Percentiles rank a stretch among this genome's conserved stretches.
Conservation (phyloP, 306 rosid genomes). For the Prunus armeniaca region DNA sequence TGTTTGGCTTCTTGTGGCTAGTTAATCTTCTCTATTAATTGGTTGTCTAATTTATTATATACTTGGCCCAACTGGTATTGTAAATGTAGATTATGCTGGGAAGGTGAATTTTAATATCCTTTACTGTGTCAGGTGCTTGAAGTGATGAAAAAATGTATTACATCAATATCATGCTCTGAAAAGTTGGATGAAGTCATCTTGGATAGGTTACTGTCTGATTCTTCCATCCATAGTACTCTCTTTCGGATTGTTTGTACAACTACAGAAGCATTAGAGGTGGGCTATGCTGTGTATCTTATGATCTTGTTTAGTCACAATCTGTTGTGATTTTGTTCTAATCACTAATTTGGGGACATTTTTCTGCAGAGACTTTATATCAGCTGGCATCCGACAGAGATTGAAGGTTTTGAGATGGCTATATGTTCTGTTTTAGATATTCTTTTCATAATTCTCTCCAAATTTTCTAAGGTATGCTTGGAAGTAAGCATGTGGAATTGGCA, state of each 20-base stretch:
- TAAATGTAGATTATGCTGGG: neutral
- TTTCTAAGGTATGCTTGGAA: slow-evolving; percentile 61
- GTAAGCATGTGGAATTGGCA: slow-evolving; percentile 1
- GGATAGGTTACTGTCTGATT: slow-evolving; percentile 66
- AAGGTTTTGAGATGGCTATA: slow-evolving; percentile 72
- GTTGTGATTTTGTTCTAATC: slow-evolving; percentile 18
- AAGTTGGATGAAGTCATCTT: slow-evolving; percentile 57
- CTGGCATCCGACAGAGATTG: slow-evolving; percentile 76
- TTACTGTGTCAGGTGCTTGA: slow-evolving; percentile 73
- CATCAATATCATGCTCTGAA: slow-evolving; percentile 41
- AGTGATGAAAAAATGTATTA: slow-evolving; percentile 68
- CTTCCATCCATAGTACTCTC: slow-evolving; percentile 76
- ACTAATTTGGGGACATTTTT: slow-evolving; percentile 22
- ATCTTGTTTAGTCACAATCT: slow-evolving; percentile 22
- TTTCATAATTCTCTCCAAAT: slow-evolving; percentile 59
- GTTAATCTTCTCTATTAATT: neutral
- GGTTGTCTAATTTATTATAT: neutral
- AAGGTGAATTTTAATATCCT: neutral
- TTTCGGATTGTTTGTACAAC: slow-evolving; percentile 76
- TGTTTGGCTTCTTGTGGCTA: neutral
- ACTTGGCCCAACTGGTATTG: neutral
- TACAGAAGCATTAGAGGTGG: slow-evolving; percentile 73
- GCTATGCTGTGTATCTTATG: slow-evolving; percentile 12
- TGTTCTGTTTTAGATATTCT: slow-evolving; percentile 69
- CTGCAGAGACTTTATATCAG: slow-evolving; percentile 66